These are phyloP conservation scores for Neolentinus lepideus DNA, from an alignment of 1,284 basidiomycete genomes.

Conservation along the genomic window DNA sequence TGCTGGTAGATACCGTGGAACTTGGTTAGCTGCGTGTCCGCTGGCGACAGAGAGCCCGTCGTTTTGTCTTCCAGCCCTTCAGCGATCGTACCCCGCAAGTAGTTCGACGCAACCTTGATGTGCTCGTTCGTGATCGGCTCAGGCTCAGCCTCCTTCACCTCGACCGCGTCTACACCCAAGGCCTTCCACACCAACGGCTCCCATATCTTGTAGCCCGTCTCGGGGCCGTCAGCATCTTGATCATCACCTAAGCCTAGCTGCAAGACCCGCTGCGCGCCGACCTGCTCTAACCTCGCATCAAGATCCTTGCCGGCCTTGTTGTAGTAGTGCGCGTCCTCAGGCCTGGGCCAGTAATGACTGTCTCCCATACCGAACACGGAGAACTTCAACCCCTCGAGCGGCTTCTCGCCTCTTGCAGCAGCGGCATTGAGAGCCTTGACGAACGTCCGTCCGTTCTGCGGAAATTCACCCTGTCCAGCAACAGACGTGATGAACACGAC, in stretches of 20 bases:
- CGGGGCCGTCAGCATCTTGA: slow-evolving; percentile 93
- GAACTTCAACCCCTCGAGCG: slow-evolving; percentile 61
- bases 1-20: slow-evolving; percentile 98
- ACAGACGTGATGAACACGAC: slow-evolving; percentile 89
- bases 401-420: slow-evolving; percentile 44
- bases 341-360: slow-evolving; percentile 98
- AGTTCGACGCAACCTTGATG: slow-evolving; percentile 96
- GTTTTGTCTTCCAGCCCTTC: slow-evolving; percentile 86
- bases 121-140: slow-evolving; percentile 99
- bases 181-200: slow-evolving; percentile 93
- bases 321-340: slow-evolving; percentile 96
- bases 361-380: slow-evolving; percentile 96
- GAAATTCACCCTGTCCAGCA: slow-evolving; percentile 98
- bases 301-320: slow-evolving; percentile 97
- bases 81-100: slow-evolving; percentile 90
- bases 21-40: slow-evolving; percentile 94
- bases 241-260: slow-evolving; percentile 90
- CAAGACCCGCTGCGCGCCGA: slow-evolving; percentile 71
- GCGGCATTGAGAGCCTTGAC: slow-evolving; percentile 82
- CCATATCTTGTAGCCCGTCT: slow-evolving; percentile 96
- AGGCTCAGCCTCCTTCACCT: slow-evolving; percentile 89
- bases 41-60: slow-evolving; percentile 86
- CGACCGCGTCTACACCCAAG: slow-evolving; percentile 86
- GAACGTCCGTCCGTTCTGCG: slow-evolving; percentile 91
- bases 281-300: slow-evolving; percentile 66